Evolutionary conservation across 495 filamentous ascomycete genomes (phyloP).

Genomic region (Coniosporium apollinis): DNA sequence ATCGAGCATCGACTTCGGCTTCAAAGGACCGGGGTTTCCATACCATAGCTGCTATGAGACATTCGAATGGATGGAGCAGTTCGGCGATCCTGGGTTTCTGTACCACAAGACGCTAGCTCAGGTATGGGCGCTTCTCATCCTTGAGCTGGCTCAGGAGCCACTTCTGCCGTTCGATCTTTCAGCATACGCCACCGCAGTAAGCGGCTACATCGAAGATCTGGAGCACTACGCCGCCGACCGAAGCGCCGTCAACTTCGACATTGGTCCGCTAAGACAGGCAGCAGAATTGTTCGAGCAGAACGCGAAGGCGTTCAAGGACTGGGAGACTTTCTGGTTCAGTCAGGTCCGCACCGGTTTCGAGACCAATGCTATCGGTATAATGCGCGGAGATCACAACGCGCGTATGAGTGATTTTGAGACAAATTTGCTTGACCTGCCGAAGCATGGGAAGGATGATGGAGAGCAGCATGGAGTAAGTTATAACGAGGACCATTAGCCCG

Average conservation of each 20-base stretch:
- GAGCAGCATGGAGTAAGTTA: conserved; percentile 41
- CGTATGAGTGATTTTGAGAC: conserved; percentile 62
- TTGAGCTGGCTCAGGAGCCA: conserved; percentile 67
- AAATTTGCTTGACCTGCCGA: conserved; percentile 52
- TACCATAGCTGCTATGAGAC: conserved; percentile 79
- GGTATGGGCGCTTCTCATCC: conserved; percentile 63
- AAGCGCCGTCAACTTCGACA: conserved; percentile 31
- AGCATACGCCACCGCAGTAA: conserved; percentile 50
- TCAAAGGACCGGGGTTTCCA: conserved; percentile 49
- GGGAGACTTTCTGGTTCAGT: conserved; percentile 56
- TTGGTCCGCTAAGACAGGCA: conserved; percentile 43
- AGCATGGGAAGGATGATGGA: conserved; percentile 31
- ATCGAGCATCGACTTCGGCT: conserved; percentile 74
- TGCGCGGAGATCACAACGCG: conserved; percentile 42
- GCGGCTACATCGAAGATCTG: conserved; percentile 46
- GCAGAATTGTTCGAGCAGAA: conserved; percentile 39
- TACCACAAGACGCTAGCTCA: conserved; percentile 70
- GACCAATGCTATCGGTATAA: conserved; percentile 41
- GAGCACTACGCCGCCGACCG: conserved; percentile 38
- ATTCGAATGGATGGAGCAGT: conserved; percentile 66
- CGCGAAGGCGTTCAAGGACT: conserved; percentile 49
- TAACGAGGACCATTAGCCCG: too few relatives aligned
- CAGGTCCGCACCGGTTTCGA: conserved; percentile 54
- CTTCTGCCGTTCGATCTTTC: conserved; percentile 72
- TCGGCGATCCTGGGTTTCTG: conserved; percentile 64